These are phyloP conservation scores for Aspergillus nanangensis DNA, from an alignment of 495 filamentous ascomycete species.

Conservation along the genomic window DNA sequence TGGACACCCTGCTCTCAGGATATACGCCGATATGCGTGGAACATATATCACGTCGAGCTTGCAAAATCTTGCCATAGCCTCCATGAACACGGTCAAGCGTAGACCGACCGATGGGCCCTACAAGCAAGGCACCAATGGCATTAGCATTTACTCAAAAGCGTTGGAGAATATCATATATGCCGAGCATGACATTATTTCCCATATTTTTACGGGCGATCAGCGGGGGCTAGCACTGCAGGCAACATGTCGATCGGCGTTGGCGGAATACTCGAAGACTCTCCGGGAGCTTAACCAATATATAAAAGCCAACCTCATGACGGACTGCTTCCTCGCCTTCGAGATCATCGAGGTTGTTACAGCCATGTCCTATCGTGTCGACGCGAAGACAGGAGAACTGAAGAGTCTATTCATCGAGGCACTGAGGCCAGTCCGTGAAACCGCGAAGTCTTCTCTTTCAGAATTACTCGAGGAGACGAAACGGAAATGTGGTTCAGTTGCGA, in stretches of 20 bases:
- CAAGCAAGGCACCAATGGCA: constrained; percentile 85
- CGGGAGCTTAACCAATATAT: constrained; percentile 88
- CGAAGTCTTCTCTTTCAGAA: constrained; percentile 76
- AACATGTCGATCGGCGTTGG: constrained; percentile 70
- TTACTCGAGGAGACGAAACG: constrained; percentile 83
- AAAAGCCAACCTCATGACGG: constrained; percentile 77
- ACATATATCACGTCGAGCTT: constrained; percentile 77
- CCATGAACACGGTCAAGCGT: constrained; percentile 81
- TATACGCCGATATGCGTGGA: constrained; percentile 81
- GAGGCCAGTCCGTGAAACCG: constrained; percentile 86
- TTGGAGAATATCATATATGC: constrained; percentile 81
- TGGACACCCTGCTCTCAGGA: constrained; percentile 60
- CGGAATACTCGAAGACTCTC: constrained; percentile 79
- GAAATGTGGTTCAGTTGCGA: constrained; percentile 52
- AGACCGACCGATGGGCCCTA: constrained; percentile 77
- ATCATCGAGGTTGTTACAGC: constrained; percentile 87
- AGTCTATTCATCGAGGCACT: constrained; percentile 75
- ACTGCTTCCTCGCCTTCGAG: constrained; percentile 95
- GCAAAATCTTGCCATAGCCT: constrained; percentile 81
- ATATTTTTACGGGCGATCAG: constrained; percentile 78
- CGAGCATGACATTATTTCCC: constrained; percentile 84
- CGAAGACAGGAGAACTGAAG: constrained; percentile 81
- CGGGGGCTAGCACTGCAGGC: constrained; percentile 73
- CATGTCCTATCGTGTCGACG: constrained; percentile 74
- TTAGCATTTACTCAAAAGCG: constrained; percentile 81